These are phyloP conservation scores for Metschnikowia shivogae DNA, from an alignment of 805 yeast species.

Conservation along the genomic window DNA sequence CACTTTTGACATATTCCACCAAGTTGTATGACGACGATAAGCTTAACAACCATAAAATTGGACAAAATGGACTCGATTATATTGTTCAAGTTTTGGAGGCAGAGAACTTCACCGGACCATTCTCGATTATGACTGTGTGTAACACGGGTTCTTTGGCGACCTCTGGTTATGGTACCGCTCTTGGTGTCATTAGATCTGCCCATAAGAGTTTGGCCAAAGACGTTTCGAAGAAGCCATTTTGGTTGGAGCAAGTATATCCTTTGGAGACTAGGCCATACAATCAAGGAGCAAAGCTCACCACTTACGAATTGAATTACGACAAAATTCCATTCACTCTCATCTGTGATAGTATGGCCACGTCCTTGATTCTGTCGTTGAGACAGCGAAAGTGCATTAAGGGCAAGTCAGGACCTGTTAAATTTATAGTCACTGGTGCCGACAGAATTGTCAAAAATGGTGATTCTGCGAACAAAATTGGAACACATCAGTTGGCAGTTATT, in stretches of 20 bases:
- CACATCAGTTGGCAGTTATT: conserved; percentile 78
- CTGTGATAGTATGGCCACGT: conserved; percentile 89
- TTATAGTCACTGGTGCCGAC: conserved; percentile 93
- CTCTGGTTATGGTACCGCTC: conserved; percentile 95
- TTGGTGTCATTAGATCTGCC: conserved; percentile 83
- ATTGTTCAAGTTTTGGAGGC: conserved; percentile 43
- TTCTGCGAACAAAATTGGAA: conserved; percentile 94
- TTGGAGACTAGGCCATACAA: conserved; percentile 95
- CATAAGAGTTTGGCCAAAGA: conserved; percentile 39
- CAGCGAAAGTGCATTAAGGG: conserved; percentile 22
- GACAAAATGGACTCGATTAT: conserved; percentile 75
- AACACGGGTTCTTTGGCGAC: conserved; percentile 97
- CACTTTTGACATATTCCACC: conserved; percentile 44
- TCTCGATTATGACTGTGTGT: conserved; percentile 86
- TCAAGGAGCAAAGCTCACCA: conserved; percentile 92
- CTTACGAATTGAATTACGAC: conserved; percentile 84
- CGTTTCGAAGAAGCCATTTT: conserved; percentile 32
- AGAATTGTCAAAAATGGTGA: conserved; percentile 92
- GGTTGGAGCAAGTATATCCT: conserved; percentile 71
- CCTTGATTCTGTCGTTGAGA: conserved; percentile 51
- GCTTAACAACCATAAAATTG: conserved; percentile 71
- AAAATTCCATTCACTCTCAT: conserved; percentile 82
- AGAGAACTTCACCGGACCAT: conserved; percentile 56
- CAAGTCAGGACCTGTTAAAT: conserved; percentile 64
- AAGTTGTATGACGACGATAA: conserved; percentile 71